phyloP scores from a whole-genome alignment of 768 basidiomycete species.

The Phlegmacium glaucopus region DNA sequence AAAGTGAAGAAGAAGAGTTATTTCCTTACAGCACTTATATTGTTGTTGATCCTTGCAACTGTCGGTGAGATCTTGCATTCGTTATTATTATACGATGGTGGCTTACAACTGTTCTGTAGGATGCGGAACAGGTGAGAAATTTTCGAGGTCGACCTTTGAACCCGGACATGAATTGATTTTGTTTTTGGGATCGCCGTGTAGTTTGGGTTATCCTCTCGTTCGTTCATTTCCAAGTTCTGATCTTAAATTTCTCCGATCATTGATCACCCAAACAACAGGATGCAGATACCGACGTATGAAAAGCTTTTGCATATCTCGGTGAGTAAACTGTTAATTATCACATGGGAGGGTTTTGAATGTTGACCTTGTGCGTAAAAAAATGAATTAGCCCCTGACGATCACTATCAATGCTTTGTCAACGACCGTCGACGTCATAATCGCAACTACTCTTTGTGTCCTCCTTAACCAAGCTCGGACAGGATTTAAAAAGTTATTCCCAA shows the following conservation, averaged over 20 bases:
- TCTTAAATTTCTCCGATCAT: neutral
- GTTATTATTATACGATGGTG: neutral
- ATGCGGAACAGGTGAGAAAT: constrained; percentile 30
- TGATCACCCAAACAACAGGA: constrained; percentile 17
- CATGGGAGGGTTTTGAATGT: neutral
- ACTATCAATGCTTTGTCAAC: constrained; percentile 50
- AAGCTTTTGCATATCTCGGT: constrained; percentile 34
- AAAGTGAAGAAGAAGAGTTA: constrained; percentile 41
- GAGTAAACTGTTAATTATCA: constrained; percentile 5
- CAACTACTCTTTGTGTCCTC: constrained; percentile 40
- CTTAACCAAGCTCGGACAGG: constrained; percentile 48
- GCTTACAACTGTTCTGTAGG: constrained; percentile 14
- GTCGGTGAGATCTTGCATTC: constrained; percentile 20
- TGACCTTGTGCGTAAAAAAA: neutral
- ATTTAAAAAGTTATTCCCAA: constrained; percentile 38
- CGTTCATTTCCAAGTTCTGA: constrained; percentile 5
- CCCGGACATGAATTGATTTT: no score
- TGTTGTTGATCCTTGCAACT: constrained; percentile 29
- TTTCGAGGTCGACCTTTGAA: no score
- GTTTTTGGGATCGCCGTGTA: constrained; percentile 8
- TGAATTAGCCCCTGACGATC: constrained; percentile 39
- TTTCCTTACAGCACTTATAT: constrained; percentile 27
- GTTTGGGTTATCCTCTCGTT: constrained; percentile 43
- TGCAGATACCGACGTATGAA: constrained; percentile 35
- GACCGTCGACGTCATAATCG: constrained; percentile 46